Evolutionary conservation across 2,329 filamentous ascomycete species (phyloP), one percentile per base, ranked within the genome.

Genomic region (Cercospora sojina): DNA sequence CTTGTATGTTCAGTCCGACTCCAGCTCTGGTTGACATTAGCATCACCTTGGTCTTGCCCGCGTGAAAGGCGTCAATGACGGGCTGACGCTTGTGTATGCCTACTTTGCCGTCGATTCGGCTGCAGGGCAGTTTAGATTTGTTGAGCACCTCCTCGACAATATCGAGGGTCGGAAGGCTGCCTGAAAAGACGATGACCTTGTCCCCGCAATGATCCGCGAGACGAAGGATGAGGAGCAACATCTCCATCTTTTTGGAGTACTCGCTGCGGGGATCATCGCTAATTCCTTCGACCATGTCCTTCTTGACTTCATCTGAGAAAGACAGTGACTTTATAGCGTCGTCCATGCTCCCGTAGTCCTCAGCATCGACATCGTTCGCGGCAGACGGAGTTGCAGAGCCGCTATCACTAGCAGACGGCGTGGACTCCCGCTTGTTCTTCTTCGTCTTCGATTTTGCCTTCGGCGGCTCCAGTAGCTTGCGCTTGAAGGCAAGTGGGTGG

Each of bases 11-110:
- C 59, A 97, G 82, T 0, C 93, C 93, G 1, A 93, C 81, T 23
- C 93, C 93, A 8, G 93, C 92, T 67, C 79, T 88, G 0, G 92
- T 97, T 0, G 92, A 96, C 64, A 97, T 92, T 1, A 97, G 81
- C 74, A 91, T 91, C 0, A 96, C 83, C 18, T 81, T 74, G 23
- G 69, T 71, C 1, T 77, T 65, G 25, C 88, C 83, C 0, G 75
- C 74, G 71, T 95, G 93, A 82, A 97, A 96, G 0, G 79, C 75
- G 68, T 91, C 91, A 8, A 90, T 86, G 47, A 86, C 78, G 1
- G 78, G 76, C 75, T 92, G 90, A 9, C 93, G 87, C 49, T 80
- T 80, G 0, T 72, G 65, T 47, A 89, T 83, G 0, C 76, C 73
- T 0, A 89, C 90, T 0, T 72, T 78, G 2, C 93, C 92, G 77